phyloP scores from a whole-genome alignment of 129 eudicot species.

The Pseudognaphalium luteoalbum region DNA sequence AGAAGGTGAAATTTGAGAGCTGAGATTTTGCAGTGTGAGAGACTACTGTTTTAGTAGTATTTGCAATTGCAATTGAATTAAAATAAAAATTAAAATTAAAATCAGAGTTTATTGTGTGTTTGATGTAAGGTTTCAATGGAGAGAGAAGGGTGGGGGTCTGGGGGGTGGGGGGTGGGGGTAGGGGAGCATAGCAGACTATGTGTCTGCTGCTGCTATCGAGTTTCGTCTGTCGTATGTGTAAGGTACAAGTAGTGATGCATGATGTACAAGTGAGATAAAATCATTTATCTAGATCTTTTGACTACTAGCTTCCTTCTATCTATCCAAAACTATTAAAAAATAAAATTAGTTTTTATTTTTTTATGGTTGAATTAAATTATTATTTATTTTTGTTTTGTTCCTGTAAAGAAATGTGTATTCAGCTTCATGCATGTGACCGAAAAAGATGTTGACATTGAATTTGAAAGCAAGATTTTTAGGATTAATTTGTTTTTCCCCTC shows the following conservation, averaged over 20 bases:
- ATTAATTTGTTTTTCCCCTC: conserved; percentile 1
- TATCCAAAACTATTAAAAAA: conserved; percentile 1
- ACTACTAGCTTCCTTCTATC: conserved; percentile 2
- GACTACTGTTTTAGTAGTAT: conserved; percentile 8
- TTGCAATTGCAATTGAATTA: not conserved
- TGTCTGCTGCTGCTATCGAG: conserved; percentile 33
- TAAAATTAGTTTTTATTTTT: not conserved
- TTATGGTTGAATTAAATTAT: not conserved
- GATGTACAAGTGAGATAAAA: conserved; percentile 5
- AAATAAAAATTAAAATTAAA: no score
- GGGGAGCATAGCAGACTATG: conserved; percentile 35
- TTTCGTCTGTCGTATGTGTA: conserved; percentile 28
- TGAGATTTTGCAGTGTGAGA: conserved; percentile 38
- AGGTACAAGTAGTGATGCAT: conserved; percentile 11
- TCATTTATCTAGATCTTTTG: conserved; percentile 32
- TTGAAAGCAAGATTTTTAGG: conserved; percentile 1
- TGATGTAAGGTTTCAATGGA: conserved; percentile 41
- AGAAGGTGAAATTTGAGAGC: conserved; percentile 36
- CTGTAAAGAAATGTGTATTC: not conserved
- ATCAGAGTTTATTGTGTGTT: not conserved
- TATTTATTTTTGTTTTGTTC: conserved; percentile 22
- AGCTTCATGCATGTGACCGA: not conserved
- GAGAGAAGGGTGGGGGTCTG: conserved; percentile 29
- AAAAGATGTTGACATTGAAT: conserved; percentile 17
- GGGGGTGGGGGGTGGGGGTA: conserved; percentile 6